Percentiles rank a stretch among this genome's conserved stretches.
Conservation (phyloP, 208 protist species). For the Wallacemonas sp. region DNA sequence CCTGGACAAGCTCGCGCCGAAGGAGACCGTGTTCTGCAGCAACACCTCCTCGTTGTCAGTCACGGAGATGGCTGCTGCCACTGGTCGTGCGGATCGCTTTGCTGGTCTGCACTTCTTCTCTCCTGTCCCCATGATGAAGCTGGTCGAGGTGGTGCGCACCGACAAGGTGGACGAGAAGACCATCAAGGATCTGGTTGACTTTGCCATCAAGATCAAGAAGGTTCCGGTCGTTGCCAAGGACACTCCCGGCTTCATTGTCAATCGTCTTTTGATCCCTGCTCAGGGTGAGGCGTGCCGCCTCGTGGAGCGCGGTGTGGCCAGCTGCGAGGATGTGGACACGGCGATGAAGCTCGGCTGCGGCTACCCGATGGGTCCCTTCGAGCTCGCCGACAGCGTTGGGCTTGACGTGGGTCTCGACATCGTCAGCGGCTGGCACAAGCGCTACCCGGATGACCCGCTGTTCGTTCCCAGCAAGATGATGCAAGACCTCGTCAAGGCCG, state of each 20-base stretch:
- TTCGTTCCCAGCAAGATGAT: constrained; percentile 62
- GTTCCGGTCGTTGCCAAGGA: constrained; percentile 67
- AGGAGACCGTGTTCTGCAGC: constrained; percentile 77
- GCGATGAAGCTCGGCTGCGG: constrained; percentile 91
- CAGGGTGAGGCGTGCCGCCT: constrained; percentile 75
- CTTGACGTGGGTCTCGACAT: constrained; percentile 74
- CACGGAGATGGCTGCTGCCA: constrained; percentile 55
- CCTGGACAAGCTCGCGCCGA: constrained; percentile 53
- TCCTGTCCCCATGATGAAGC: constrained; percentile 90
- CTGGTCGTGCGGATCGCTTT: constrained; percentile 64
- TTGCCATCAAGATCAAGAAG: constrained; percentile 65
- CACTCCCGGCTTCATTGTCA: constrained; percentile 91
- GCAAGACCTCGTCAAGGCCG: constrained; percentile 50
- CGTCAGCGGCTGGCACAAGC: constrained; percentile 64
- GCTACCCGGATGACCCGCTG: constrained; percentile 57
- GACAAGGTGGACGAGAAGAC: constrained; percentile 33
- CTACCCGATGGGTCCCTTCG: constrained; percentile 91
- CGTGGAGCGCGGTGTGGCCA: constrained; percentile 79
- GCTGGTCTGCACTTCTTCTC: constrained; percentile 91
- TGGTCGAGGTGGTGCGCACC: constrained; percentile 86
- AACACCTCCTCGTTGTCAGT: constrained; percentile 87
- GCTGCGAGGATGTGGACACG: constrained; percentile 76
- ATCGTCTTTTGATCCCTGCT: constrained; percentile 86
- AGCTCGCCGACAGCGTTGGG: constrained; percentile 75
- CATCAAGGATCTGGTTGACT: constrained; percentile 40